phyloP scores from a whole-genome alignment of 352 stramenopile species.

The Saprolegnia diclina region DNA sequence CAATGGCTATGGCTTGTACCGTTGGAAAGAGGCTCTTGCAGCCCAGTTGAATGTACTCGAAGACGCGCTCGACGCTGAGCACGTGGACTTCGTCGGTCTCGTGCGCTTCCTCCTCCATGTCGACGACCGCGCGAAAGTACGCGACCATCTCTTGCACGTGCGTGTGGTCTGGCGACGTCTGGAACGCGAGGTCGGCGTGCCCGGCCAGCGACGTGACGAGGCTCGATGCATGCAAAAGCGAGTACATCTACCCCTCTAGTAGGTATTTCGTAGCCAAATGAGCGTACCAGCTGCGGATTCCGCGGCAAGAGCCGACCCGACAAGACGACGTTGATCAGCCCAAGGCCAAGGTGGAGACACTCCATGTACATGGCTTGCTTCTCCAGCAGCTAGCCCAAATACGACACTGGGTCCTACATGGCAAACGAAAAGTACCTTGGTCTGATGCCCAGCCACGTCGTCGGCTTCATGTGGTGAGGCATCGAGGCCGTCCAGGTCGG shows the following conservation, averaged over 20 bases:
- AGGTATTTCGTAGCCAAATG: background rate
- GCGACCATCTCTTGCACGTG: slow-evolving; percentile 59
- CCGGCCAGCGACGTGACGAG: slow-evolving; percentile 50
- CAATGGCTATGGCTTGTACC: slow-evolving; percentile 25
- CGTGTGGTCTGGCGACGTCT: slow-evolving; percentile 45
- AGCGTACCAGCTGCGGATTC: slow-evolving; percentile 66
- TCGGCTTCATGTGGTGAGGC: background rate
- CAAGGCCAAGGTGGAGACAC: slow-evolving; percentile 65
- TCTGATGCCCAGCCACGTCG: slow-evolving; percentile 28
- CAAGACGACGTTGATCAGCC: slow-evolving; percentile 56
- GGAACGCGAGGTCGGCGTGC: slow-evolving; percentile 51
- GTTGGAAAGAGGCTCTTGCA: slow-evolving; percentile 57
- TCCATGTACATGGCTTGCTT: slow-evolving; percentile 54
- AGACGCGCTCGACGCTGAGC: slow-evolving; percentile 59
- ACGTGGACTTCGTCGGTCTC: slow-evolving; percentile 41
- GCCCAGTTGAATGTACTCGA: slow-evolving; percentile 61
- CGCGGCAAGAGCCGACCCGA: slow-evolving; percentile 56
- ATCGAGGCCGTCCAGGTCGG: slow-evolving; percentile 36
- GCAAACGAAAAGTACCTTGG: slow-evolving; percentile 46
- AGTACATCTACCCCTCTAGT: slow-evolving; percentile 69
- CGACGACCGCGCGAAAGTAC: slow-evolving; percentile 54
- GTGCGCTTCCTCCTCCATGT: slow-evolving; percentile 37
- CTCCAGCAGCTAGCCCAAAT: background rate
- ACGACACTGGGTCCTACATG: background rate
- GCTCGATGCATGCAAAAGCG: slow-evolving; percentile 58